phyloP scores from a whole-genome alignment of 768 basidiomycete genomes.

The Pisolithus marmoratus region DNA sequence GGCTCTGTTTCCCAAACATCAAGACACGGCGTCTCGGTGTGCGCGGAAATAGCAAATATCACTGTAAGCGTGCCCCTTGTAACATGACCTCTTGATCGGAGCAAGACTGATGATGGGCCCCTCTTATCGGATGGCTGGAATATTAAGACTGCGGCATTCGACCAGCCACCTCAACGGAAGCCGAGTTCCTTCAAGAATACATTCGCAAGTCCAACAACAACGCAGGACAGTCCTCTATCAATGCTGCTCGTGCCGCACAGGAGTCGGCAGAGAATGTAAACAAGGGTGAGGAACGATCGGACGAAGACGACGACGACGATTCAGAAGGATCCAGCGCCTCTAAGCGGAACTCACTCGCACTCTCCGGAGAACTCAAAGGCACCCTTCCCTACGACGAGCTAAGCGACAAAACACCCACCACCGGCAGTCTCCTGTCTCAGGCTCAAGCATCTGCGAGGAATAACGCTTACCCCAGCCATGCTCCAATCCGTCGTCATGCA shows the following conservation, averaged over 20 bases:
- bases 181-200: constrained; percentile 89
- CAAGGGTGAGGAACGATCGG: constrained; percentile 66
- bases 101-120: constrained; percentile 22
- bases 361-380: constrained; percentile 59
- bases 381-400: constrained; percentile 55
- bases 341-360: constrained; percentile 68
- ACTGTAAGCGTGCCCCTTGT: constrained; percentile 56
- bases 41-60: constrained; percentile 94
- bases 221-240: constrained; percentile 69
- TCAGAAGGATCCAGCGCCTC: constrained; percentile 72
- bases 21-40: constrained; percentile 91
- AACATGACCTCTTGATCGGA: constrained; percentile 29
- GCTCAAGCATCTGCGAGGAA: constrained; percentile 60
- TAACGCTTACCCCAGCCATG: constrained; percentile 57
- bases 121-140: constrained; percentile 12
- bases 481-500: constrained; percentile 69
- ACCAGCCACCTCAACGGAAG: constrained; percentile 85
- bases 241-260: constrained; percentile 65
- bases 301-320: constrained; percentile 85
- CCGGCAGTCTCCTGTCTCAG: constrained; percentile 68
- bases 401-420: constrained; percentile 84
- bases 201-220: constrained; percentile 88
- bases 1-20: constrained; percentile 90
- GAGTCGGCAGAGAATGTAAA: constrained; percentile 58
- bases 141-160: constrained; percentile 81